These are phyloP conservation scores for Phyllosticta paracitricarpa DNA, from an alignment of 2,329 filamentous ascomycete species.

Conservation along the genomic window DNA sequence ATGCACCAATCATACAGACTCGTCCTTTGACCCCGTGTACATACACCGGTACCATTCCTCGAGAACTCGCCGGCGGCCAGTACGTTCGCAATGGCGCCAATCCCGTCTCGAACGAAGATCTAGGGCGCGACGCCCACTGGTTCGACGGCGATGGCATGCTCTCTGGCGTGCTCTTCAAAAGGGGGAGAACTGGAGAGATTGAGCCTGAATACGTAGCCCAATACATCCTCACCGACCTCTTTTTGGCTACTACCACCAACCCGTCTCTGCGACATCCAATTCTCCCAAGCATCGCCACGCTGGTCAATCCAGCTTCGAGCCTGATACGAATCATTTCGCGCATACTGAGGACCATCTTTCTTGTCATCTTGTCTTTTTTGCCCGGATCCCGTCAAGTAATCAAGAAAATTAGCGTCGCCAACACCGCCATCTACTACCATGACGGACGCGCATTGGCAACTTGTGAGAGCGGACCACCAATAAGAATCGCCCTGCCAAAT, in stretches of 20 bases:
- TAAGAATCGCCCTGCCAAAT: slow-evolving; percentile 52
- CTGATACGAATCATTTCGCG: slow-evolving; percentile 40
- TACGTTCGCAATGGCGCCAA: slow-evolving; percentile 66
- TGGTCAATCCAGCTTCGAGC: slow-evolving; percentile 50
- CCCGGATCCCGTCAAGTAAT: slow-evolving; percentile 47
- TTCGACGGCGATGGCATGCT: slow-evolving; percentile 71
- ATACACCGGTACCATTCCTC: slow-evolving; percentile 49
- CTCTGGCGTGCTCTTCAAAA: slow-evolving; percentile 52
- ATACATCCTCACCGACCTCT: slow-evolving; percentile 58
- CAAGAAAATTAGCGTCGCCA: slow-evolving; percentile 61
- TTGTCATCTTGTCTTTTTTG: slow-evolving; percentile 49
- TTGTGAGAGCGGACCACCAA: slow-evolving; percentile 61
- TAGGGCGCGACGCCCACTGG: slow-evolving; percentile 57
- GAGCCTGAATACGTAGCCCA: slow-evolving; percentile 59
- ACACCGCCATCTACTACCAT: slow-evolving; percentile 57
- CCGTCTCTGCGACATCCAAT: slow-evolving; percentile 44
- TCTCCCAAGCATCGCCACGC: slow-evolving; percentile 56
- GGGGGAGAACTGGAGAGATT: slow-evolving; percentile 30
- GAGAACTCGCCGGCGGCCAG: slow-evolving; percentile 57
- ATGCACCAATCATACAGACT: slow-evolving; percentile 53
- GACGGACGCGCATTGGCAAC: slow-evolving; percentile 59
- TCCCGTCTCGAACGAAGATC: slow-evolving; percentile 51
- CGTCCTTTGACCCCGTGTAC: slow-evolving; percentile 47
- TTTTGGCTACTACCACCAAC: slow-evolving; percentile 43
- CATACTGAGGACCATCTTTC: slow-evolving; percentile 47